phyloP scores from a whole-genome alignment of 2,329 filamentous ascomycete genomes.

The Trichoderma asperellum region DNA sequence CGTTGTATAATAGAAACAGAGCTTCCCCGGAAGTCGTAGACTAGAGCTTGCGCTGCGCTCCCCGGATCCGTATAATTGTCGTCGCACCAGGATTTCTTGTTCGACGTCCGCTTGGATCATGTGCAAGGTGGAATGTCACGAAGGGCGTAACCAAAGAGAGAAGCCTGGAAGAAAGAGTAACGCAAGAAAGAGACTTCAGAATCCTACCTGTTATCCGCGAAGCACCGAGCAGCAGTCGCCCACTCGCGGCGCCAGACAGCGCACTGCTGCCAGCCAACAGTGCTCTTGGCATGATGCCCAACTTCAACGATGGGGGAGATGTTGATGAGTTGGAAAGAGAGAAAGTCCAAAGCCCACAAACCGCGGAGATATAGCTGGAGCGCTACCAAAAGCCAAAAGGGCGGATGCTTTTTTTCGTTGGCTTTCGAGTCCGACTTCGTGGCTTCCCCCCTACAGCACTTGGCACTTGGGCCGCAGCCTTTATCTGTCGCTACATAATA shows the following conservation, averaged over 20 bases:
- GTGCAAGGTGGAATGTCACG: too few species aligned
- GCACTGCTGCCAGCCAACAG: constrained; percentile 21
- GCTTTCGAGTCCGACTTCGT: constrained; percentile 2
- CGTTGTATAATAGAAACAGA: background rate
- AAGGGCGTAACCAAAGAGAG: background rate
- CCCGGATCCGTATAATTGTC: background rate
- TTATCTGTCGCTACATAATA: constrained; percentile 10
- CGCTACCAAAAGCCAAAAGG: background rate
- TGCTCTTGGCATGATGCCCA: constrained; percentile 32
- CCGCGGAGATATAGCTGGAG: background rate
- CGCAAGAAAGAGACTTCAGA: background rate
- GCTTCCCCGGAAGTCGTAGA: background rate
- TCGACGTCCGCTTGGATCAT: background rate
- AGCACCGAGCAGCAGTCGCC: constrained; percentile 10
- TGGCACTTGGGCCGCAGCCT: constrained; percentile 1
- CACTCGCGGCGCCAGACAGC: background rate
- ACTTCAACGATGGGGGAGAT: background rate
- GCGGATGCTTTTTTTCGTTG: background rate
- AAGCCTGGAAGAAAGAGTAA: background rate
- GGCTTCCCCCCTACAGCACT: constrained; percentile 5
- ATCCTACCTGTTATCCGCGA: constrained; percentile 23
- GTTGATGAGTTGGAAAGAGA: background rate
- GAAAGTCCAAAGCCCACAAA: background rate
- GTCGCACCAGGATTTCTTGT: background rate
- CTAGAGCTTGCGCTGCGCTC: background rate